Conservation (phyloP, 1,284 basidiomycete species). For the Flammula alnicola region DNA sequence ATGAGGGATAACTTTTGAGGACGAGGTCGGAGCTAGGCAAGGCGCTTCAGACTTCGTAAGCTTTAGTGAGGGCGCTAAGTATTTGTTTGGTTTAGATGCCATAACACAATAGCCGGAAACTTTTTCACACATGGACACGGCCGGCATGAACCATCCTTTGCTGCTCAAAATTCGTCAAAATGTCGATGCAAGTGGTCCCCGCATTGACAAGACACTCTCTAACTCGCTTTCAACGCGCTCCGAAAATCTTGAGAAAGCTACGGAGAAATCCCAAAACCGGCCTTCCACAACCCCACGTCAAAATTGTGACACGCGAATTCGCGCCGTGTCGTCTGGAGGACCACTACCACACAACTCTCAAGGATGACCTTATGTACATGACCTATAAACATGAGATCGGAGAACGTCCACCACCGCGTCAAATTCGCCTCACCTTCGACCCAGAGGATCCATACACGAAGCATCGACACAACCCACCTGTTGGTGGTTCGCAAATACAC, state of each 20-base stretch:
- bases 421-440: constrained; percentile 75
- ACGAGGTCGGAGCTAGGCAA: too few species aligned
- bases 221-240: constrained; percentile 50
- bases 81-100: too few species aligned
- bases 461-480: constrained; percentile 72
- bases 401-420: constrained; percentile 54
- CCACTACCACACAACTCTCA: constrained; percentile 86
- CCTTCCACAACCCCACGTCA: constrained; percentile 71
- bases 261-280: constrained; percentile 50
- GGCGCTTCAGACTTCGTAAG: too few species aligned
- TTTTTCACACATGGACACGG: constrained; percentile 2
- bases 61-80: too few species aligned
- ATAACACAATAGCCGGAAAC: too few species aligned
- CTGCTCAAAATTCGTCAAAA: constrained; percentile 10
- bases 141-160: constrained; percentile 1
- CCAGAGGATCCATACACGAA: constrained; percentile 80
- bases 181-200: constrained; percentile 14
- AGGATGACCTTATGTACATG: constrained; percentile 94
- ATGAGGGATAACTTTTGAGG: too few species aligned
- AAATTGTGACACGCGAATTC: constrained; percentile 66
- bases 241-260: constrained; percentile 50
- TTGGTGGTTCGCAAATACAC: constrained; percentile 73
- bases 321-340: constrained; percentile 80
- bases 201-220: constrained; percentile 11
- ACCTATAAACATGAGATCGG: constrained; percentile 81